Conservation (phyloP, 352 stramenopile genomes). For the Globisporangium cederbergense region DNA sequence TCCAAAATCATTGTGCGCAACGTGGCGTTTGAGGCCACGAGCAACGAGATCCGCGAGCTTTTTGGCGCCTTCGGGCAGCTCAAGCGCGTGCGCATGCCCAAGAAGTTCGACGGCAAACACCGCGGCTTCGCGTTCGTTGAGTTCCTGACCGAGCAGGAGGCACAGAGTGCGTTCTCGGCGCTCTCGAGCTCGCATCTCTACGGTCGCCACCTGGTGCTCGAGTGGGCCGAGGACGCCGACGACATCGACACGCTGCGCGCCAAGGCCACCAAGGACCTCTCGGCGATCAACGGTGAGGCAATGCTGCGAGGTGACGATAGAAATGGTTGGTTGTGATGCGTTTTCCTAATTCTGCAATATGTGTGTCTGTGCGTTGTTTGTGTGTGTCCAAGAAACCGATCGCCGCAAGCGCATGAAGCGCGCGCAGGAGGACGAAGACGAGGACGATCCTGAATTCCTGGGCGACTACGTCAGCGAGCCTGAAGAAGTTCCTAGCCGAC, state of each 20-base stretch:
- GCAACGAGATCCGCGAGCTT: conserved; percentile 95
- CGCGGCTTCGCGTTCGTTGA: conserved; percentile 99
- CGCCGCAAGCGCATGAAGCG: conserved; percentile 64
- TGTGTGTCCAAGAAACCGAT: conserved; percentile 37
- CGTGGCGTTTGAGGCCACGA: conserved; percentile 97
- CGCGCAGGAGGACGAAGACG: conserved; percentile 35
- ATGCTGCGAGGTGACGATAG: not conserved
- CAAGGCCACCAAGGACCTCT: conserved; percentile 75
- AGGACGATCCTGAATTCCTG: not conserved
- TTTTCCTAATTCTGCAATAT: conserved; percentile 4
- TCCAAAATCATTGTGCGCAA: conserved; percentile 99
- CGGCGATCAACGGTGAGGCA: conserved; percentile 50
- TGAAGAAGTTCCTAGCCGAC: too few relatives aligned
- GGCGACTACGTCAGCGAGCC: too few relatives aligned
- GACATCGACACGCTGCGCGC: conserved; percentile 81
- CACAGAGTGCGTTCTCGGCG: conserved; percentile 87
- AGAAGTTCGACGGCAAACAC: conserved; percentile 98
- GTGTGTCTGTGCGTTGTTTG: not conserved
- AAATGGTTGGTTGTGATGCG: not conserved
- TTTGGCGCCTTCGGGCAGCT: conserved; percentile 97
- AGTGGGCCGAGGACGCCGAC: conserved; percentile 93
- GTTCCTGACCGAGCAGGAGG: conserved; percentile 96
- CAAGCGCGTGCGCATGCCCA: conserved; percentile 97
- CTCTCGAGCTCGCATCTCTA: conserved; percentile 98
- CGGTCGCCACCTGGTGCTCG: conserved; percentile 97